A percentile compares a stretch with the other conserved stretches of the same genome.
Evolutionary conservation across 2,329 filamentous ascomycete genomes (phyloP).

Genomic region (Claviceps maximensis): DNA sequence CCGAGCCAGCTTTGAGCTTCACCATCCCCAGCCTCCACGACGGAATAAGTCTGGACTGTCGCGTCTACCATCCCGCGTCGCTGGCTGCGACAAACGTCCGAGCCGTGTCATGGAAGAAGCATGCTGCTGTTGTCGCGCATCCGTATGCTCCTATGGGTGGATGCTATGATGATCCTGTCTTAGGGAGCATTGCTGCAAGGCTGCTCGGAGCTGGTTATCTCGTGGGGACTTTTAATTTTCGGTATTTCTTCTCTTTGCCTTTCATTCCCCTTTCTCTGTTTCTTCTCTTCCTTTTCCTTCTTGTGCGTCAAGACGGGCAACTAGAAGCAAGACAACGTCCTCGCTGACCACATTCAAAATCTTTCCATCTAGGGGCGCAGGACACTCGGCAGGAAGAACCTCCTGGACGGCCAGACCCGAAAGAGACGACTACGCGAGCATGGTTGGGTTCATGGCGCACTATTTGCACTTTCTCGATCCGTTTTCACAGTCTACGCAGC

Average conservation of each 20-base stretch:
- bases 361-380: slow-evolving; percentile 51
- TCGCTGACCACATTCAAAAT: not conserved
- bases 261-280: no score
- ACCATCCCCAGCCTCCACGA: slow-evolving; percentile 79
- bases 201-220: slow-evolving; percentile 60
- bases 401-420: slow-evolving; percentile 82
- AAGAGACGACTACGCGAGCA: slow-evolving; percentile 66
- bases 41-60: slow-evolving; percentile 60
- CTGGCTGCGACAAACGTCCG: slow-evolving; percentile 20
- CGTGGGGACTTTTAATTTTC: slow-evolving; percentile 84
- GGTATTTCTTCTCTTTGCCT: no score
- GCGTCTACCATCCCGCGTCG: slow-evolving; percentile 60
- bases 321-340: not conserved
- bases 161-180: slow-evolving; percentile 67
- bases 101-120: slow-evolving; percentile 29
- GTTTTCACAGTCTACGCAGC: slow-evolving; percentile 9
- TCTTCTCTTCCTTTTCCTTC: not conserved
- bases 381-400: slow-evolving; percentile 59
- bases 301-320: not conserved
- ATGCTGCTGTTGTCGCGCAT: slow-evolving; percentile 63
- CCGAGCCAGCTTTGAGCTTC: slow-evolving; percentile 49
- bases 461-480: slow-evolving; percentile 52
- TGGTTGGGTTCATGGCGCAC: slow-evolving; percentile 65
- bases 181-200: slow-evolving; percentile 50
- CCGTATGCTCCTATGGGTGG: slow-evolving; percentile 85